phyloP scores from a whole-genome alignment of 2,329 filamentous ascomycete genomes.

The Xylariaceae sp. region DNA sequence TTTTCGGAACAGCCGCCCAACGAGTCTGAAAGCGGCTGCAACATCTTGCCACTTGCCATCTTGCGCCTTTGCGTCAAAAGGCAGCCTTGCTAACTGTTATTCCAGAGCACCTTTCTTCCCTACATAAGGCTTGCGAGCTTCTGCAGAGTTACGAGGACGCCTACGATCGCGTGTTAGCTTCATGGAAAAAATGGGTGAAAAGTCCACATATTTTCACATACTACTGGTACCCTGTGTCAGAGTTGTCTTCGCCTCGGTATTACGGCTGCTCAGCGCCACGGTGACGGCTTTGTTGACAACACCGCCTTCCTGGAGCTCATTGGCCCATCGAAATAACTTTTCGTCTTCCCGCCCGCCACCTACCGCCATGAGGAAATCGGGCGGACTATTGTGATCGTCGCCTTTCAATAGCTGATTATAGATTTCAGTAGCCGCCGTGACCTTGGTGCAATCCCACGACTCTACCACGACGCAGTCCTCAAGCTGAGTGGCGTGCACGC shows the following conservation, averaged over 20 bases:
- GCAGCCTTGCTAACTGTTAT: background rate
- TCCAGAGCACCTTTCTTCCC: constrained; percentile 19
- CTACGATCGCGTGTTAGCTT: constrained; percentile 27
- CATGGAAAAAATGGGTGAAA: background rate
- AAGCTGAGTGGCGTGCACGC: constrained; percentile 74
- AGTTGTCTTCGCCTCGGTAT: constrained; percentile 80
- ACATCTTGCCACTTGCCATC: no score
- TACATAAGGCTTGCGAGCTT: constrained; percentile 41
- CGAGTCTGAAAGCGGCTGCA: no score
- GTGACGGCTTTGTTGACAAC: constrained; percentile 68
- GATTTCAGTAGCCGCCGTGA: constrained; percentile 70
- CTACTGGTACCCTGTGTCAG: constrained; percentile 89
- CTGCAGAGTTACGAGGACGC: constrained; percentile 48
- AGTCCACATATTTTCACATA: constrained; percentile 40
- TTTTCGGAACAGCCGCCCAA: no score
- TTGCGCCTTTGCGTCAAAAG: no score
- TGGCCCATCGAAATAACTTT: constrained; percentile 91
- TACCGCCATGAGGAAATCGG: constrained; percentile 84
- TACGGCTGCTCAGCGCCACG: constrained; percentile 79
- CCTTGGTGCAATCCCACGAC: constrained; percentile 80
- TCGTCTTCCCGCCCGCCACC: constrained; percentile 93
- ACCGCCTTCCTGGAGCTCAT: constrained; percentile 58
- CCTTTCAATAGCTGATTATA: constrained; percentile 51
- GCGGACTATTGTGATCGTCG: constrained; percentile 35
- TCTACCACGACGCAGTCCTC: constrained; percentile 81